Evolutionary conservation across 75 land plant species (phyloP), one percentile per base, ranked within the genome.

Genomic region (Isoetes taiwanensis): DNA sequence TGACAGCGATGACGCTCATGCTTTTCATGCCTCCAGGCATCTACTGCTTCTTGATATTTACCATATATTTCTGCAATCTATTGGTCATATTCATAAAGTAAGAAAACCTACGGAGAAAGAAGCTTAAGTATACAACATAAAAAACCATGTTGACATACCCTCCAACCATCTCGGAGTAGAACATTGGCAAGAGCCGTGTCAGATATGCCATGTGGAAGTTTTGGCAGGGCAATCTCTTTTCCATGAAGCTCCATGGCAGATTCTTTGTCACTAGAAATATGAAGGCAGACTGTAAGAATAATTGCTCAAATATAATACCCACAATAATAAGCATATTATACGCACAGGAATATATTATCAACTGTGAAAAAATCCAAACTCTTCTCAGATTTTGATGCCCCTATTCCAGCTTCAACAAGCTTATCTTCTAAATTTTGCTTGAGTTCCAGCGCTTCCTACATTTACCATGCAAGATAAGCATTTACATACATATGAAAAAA

Each of bases 21-120:
- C 46, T 70, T 80, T 58, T 94, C 99, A 73, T 94, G 99, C 32
- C 82, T 66, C 63, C 81, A 70, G 12, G 96, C 99, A 76, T 94
- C 96, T 52, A 76, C 81, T 71, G 86, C 80, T 61, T 94, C 99
- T 67, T 94, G 96, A 57, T 88, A 94, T 53, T 94, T 94, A n/a
- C 64, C 58, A 63, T 94, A 90, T 71, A 90, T 80, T 72, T 86
- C 86, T 30, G 80, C 70, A 2, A 90, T 52, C 96, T 89, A 50
- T n/a, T n/a, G n/a, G n/a, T n/a, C n/a, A n/a, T n/a, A n/a, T n/a
- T n/a, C n/a, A n/a, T n/a, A n/a, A n/a, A n/a, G n/a, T n/a, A n/a
- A n/a, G n/a, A n/a, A n/a, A n/a, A n/a, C n/a, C n/a, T n/a, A n/a
- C n/a, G n/a, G n/a, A n/a, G n/a, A n/a, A n/a, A n/a, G n/a, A n/a